Percentiles rank a stretch among this genome's conserved stretches.
Conservation (phyloP, 2,329 filamentous ascomycete genomes). For the Mycocentrospora acerina region DNA sequence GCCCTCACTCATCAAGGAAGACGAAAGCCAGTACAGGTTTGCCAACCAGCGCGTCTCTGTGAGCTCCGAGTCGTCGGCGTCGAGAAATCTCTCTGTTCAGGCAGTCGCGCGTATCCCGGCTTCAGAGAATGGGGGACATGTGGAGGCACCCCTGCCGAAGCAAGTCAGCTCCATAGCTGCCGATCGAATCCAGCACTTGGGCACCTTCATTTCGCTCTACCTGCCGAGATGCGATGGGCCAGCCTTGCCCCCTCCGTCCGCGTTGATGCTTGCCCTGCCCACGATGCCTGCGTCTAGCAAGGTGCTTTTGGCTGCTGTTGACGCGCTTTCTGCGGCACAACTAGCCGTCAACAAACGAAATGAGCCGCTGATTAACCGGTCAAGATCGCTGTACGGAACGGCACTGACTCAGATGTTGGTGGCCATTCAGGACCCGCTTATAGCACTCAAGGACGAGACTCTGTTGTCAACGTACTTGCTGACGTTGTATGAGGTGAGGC, state of each 20-base stretch:
- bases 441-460: slow-evolving; percentile 35
- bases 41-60: slow-evolving; percentile 21
- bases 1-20: slow-evolving; percentile 36
- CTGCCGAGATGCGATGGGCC: slow-evolving; percentile 30
- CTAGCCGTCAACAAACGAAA: slow-evolving; percentile 36
- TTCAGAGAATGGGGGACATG: slow-evolving; percentile 11
- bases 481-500: slow-evolving; percentile 34
- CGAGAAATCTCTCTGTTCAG: slow-evolving; percentile 4
- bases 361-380: slow-evolving; percentile 32
- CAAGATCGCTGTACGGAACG: slow-evolving; percentile 37
- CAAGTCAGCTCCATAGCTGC: slow-evolving; percentile 37
- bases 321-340: slow-evolving; percentile 38
- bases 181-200: slow-evolving; percentile 38
- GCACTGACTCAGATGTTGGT: slow-evolving; percentile 36
- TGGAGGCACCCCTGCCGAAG: slow-evolving; percentile 24
- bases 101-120: slow-evolving; percentile 13
- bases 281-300: slow-evolving; percentile 32
- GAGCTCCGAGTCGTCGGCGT: slow-evolving; percentile 1
- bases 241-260: slow-evolving; percentile 38
- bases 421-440: slow-evolving; percentile 30
- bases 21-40: slow-evolving; percentile 37
- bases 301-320: slow-evolving; percentile 34
- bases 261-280: slow-evolving; percentile 36
- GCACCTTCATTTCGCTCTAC: slow-evolving; percentile 37
- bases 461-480: slow-evolving; percentile 39